Evolutionary conservation across 176 grass and related monocot species (phyloP).

Genomic region (Juncus effusus): DNA sequence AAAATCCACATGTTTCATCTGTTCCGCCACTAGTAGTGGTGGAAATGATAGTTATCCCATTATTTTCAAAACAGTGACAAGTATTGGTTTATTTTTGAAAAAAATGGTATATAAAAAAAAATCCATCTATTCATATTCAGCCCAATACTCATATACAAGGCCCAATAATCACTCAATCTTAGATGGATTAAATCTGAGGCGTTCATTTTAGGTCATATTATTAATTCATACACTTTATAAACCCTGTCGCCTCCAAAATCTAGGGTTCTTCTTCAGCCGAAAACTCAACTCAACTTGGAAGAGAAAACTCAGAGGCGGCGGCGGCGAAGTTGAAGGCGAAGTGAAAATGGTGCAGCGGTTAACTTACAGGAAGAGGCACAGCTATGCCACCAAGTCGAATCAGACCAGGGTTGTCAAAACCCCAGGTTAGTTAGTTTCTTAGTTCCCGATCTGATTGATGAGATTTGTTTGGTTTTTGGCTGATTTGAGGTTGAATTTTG

Average conservation of each 20-base stretch:
- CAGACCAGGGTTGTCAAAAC: constrained; percentile 96
- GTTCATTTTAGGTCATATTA: constrained; percentile 46
- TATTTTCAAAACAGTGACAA: too few species aligned
- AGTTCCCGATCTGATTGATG: not conserved
- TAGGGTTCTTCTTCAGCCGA: constrained; percentile 16
- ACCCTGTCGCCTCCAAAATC: constrained; percentile 9
- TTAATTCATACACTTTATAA: constrained; percentile 30
- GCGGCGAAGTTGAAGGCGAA: not conserved
- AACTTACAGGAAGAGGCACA: constrained; percentile 87
- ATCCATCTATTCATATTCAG: too few species aligned
- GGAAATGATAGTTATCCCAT: too few species aligned
- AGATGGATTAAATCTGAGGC: constrained; percentile 31
- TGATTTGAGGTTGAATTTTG: not conserved
- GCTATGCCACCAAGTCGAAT: constrained; percentile 98
- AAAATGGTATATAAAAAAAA: too few species aligned
- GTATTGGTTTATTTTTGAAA: too few species aligned
- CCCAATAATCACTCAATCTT: too few species aligned
- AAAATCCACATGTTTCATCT: too few species aligned
- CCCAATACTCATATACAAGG: not conserved
- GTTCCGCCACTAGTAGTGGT: too few species aligned
- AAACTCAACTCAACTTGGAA: not conserved
- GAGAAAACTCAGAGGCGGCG: constrained; percentile 6
- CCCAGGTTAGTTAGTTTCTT: constrained; percentile 44
- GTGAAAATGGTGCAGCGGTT: constrained; percentile 74
- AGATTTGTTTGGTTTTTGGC: not conserved